phyloP scores from a whole-genome alignment of 2,329 filamentous ascomycete species.

The Apiospora phragmitis region DNA sequence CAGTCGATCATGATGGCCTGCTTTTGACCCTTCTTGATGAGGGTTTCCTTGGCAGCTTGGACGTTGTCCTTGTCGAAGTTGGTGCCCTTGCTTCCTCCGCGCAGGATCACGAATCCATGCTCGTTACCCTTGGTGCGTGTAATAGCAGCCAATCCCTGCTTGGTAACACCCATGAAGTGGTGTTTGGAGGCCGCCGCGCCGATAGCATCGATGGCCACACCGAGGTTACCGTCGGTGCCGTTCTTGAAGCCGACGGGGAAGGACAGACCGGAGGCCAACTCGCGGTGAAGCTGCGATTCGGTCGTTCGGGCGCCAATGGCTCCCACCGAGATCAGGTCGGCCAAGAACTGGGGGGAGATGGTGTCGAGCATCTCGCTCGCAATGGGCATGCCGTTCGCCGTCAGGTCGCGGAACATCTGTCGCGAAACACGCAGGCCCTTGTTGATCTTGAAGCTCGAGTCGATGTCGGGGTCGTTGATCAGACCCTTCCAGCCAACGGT shows the following conservation, averaged over 20 bases:
- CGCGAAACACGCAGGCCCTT: constrained; percentile 92
- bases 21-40: constrained; percentile 80
- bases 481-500: constrained; percentile 99
- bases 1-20: constrained; percentile 97
- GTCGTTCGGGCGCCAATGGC: constrained; percentile 96
- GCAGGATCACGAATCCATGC: constrained; percentile 94
- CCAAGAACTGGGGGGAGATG: constrained; percentile 96
- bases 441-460: constrained; percentile 98
- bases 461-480: constrained; percentile 98
- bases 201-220: constrained; percentile 93
- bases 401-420: constrained; percentile 91
- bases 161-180: constrained; percentile 98
- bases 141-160: constrained; percentile 93
- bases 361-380: constrained; percentile 98
- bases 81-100: constrained; percentile 87
- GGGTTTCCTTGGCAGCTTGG: constrained; percentile 72
- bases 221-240: constrained; percentile 89
- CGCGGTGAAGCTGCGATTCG: constrained; percentile 93
- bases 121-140: constrained; percentile 92
- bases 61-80: constrained; percentile 92
- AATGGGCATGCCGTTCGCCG: constrained; percentile 84
- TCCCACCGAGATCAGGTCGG: constrained; percentile 91
- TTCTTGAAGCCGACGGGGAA: constrained; percentile 99
- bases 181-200: constrained; percentile 82
- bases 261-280: constrained; percentile 90